Evolutionary conservation across 306 rosid species (phyloP), one percentile per base, ranked within the genome.

Genomic region (Quercus ilex): DNA sequence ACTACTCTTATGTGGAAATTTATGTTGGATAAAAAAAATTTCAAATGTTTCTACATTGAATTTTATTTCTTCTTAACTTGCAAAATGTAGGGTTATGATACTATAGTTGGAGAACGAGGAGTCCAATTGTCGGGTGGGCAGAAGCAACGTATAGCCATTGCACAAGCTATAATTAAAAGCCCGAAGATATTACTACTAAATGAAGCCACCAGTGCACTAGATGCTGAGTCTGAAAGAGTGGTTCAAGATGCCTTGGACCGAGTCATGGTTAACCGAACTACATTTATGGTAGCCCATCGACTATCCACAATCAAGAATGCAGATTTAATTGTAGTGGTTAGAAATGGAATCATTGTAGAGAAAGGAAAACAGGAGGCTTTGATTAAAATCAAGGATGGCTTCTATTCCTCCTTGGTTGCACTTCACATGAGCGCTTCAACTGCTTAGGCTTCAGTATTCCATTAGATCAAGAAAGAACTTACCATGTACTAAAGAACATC

Each of bases 191-290:
- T 82, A 3, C 68, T 77, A 30, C 77, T 82, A n/a, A 82, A 82
- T 68, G 85, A 82, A 60, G 82, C 85, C 31, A 82, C 85, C 3
- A 82, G 85, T 77, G 85, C 86, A 30, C 79, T 83, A 19, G 86
- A 83, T 58, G 86, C 86, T 11, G 82, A 83, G 25, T 78, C 83
- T 0, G 77, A 78, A 60, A 33, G 69, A 60, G 83, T 78, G 3
- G 86, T 83, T 28, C 86, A 83, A 76, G 82, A 78, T 23, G 82
- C 82, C 46, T 33, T 82, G 59, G 86, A 82, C 62, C 53, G 3
- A 41, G 70, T 83, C 33, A 83, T 78, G 80, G 83, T 74, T 26
- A n/a, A 78, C 55, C 72, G 83, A 53, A 78, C 86, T 15, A 79
- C 77, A 4, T 38, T 78, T 31, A 70, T 69, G 13, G 83, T 83